phyloP scores from a whole-genome alignment of 345 rosid genomes.

The Gossypioides kirkii region DNA sequence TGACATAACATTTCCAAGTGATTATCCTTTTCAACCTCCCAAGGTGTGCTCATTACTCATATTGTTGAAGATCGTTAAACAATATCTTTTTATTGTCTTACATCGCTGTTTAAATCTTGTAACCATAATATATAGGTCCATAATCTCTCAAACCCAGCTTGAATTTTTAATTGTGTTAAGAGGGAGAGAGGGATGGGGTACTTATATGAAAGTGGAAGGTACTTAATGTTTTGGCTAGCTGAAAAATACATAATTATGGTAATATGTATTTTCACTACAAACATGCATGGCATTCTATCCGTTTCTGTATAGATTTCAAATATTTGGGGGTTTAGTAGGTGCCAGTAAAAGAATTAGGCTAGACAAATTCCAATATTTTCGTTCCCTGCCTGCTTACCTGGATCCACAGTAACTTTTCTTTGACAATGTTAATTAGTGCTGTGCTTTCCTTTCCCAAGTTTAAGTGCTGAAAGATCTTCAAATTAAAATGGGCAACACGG shows the following conservation, averaged over 20 bases:
- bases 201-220: neutral
- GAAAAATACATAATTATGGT: neutral
- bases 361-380: neutral
- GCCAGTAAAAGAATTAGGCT: no score
- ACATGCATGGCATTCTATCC: neutral
- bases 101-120: no score
- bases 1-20: slow-evolving; percentile 66
- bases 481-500: neutral
- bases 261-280: neutral
- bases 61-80: neutral
- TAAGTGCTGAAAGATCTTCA: neutral
- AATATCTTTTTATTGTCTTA: neutral
- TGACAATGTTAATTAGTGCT: neutral
- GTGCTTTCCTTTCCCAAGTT: neutral
- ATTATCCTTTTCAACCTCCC: slow-evolving; percentile 93
- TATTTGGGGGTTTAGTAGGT: no score
- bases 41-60: slow-evolving; percentile 38
- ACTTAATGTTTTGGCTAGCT: neutral
- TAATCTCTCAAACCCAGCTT: neutral
- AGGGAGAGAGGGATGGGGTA: neutral
- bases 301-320: neutral
- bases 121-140: neutral
- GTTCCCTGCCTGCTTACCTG: neutral
- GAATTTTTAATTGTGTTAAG: neutral
- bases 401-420: neutral